Conservation (phyloP, 2,329 filamentous ascomycete species). For the Niveomyces coronatus region DNA sequence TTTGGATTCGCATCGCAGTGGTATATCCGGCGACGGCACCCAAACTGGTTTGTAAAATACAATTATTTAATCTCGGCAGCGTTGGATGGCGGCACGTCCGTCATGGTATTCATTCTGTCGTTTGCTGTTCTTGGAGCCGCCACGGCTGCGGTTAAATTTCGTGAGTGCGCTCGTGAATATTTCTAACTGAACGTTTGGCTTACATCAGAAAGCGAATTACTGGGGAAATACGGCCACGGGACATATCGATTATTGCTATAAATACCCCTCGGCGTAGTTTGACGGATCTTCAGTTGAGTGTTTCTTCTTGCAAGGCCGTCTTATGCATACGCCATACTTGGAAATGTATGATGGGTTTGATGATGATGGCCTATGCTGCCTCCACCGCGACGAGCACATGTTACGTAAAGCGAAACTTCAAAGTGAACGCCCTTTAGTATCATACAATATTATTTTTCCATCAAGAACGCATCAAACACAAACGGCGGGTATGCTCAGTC, state of each 20-base stretch:
- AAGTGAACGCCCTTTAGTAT: too few species aligned
- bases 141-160: constrained; percentile 3
- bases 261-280: not conserved
- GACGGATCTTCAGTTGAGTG: too few species aligned
- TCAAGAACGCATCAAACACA: too few species aligned
- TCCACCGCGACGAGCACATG: too few species aligned
- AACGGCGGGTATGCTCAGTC: too few species aligned
- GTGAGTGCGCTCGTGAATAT: not conserved
- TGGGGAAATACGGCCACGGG: constrained; percentile 5
- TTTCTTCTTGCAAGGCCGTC: too few species aligned
- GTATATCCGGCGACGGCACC: constrained; percentile 17
- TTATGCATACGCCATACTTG: too few species aligned
- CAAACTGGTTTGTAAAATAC: constrained; percentile 18
- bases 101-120: constrained; percentile 15
- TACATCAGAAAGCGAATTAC: constrained; percentile 1
- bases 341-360: too few species aligned
- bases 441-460: too few species aligned
- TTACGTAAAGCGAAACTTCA: too few species aligned
- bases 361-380: too few species aligned
- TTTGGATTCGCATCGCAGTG: constrained; percentile 24
- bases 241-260: constrained; percentile 9
- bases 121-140: constrained; percentile 13
- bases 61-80: constrained; percentile 16
- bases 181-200: not conserved
- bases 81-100: constrained; percentile 14